Base-by-base conservation (phyloP, 306 rosid species). In the Hylodesmum podocarpum region DNA sequence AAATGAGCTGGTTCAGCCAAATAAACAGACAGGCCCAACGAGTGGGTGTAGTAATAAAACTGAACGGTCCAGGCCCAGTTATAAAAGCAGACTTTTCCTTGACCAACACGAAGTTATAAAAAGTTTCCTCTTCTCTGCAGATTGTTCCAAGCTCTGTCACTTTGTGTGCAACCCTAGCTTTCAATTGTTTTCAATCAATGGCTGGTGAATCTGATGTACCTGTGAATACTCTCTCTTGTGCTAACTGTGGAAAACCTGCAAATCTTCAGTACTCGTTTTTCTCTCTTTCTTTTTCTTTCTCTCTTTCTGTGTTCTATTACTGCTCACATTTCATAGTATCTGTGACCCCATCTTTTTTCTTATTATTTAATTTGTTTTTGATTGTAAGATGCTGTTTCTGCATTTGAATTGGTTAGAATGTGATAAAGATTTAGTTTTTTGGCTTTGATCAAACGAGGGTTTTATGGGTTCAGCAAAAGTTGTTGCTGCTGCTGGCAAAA, bases 231-330 rank as follows among this genome's bases (percentile, higher is more conserved):
- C 86, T 91, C 33, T 86, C 90, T 14, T 96, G 98, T 75, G 89
- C 68, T 66, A 87, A 77, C 44, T 96, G 99, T 70, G 85, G 82
- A 77, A 89, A 92, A 39, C 96, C 97, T 66, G 95, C 99, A 68
- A 81, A 77, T 62, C 97, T 96, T 69, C 97, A 91, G 98, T 96
- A 86, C 19, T 88, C 66, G n/a, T 21, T 31, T 6, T 1, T 12
- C 25, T 36, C 21, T 27, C 47, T 43, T 7, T 27, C 47, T 43
- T 7, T 47, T 9, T 15, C 16, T 54, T 4, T 24, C 64, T 57
- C 19, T 31, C 15, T 34, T 6, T 36, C 1, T 37, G 4, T 59
- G 44, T 63, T 78, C 15, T 27, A 13, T 24, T 44, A 5, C 44
- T 72, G n/a, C 29, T 21, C 24, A 37, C 50, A 5, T 16, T 14